Evolutionary conservation across 129 eudicot genomes (phyloP), one percentile per base, ranked within the genome.

Genomic region (Artemisia annua): DNA sequence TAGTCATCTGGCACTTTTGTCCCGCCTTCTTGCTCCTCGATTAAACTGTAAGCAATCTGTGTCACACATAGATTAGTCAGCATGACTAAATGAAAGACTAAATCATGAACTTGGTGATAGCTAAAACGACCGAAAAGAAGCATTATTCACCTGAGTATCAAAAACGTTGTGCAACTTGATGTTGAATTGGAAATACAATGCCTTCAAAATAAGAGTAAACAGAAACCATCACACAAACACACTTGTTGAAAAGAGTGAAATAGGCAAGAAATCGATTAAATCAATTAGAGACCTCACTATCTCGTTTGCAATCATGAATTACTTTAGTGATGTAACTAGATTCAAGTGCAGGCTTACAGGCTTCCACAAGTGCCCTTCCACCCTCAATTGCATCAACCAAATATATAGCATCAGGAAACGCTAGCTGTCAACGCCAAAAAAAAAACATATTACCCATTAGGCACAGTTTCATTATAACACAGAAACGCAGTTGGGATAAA

Each of bases 331-430:
- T 76, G 91, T 90, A 61, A 63, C 80, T 81, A 77, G 99, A 95
- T 83, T 95, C 99, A 74, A 95, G 97, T 66, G 96, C 99, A 79
- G 99, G 99, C 92, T 95, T 90, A 86, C 99, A 95, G 53, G 99
- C 99, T 85, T 88, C 80, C 70, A 95, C 85, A 71, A 95, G 90
- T 78, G 74, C 20, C 71, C 78, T 85, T 73, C 97, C 95, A 48
- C 95, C 97, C 80, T 79, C 80, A 82, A 85, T 84, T 51, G 95
- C 97, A 78, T 91, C 97, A 51, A 91, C 97, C 75, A 91, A 71
- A 84, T 87, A 91, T 83, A 91, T 87, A 61, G 95, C 97, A 84
- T 87, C 90, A 69, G 91, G 85, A 87, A 87, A 91, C 15, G 97
- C 97, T 62, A 91, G 80, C 95, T 91, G 89, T 81, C 69, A 61